phyloP scores from a whole-genome alignment of 2,329 filamentous ascomycete genomes.

The Paraphoma sp. region DNA sequence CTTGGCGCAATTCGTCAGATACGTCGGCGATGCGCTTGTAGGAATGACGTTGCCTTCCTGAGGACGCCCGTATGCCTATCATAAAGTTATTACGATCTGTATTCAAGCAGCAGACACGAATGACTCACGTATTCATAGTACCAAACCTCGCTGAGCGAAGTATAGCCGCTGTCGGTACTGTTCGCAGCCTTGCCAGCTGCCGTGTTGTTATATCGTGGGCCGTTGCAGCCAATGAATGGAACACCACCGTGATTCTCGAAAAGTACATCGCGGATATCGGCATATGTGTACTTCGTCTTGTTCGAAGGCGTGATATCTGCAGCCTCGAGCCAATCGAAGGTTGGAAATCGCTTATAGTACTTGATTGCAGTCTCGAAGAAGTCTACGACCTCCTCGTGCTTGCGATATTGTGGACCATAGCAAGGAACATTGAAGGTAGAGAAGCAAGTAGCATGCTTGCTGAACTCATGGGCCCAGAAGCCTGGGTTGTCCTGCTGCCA shows the following conservation, averaged over 20 bases:
- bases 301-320: slow-evolving; percentile 65
- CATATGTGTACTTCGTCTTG: slow-evolving; percentile 62
- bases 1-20: slow-evolving; percentile 63
- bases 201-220: slow-evolving; percentile 67
- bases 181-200: slow-evolving; percentile 57
- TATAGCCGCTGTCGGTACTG: slow-evolving; percentile 63
- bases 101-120: neutral
- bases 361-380: slow-evolving; percentile 67
- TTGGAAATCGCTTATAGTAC: slow-evolving; percentile 66
- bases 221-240: slow-evolving; percentile 68
- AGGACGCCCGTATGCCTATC: slow-evolving; percentile 57
- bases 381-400: slow-evolving; percentile 67
- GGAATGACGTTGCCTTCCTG: slow-evolving; percentile 60
- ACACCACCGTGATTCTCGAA: slow-evolving; percentile 58
- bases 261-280: slow-evolving; percentile 60
- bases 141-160: slow-evolving; percentile 68
- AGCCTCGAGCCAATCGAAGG: slow-evolving; percentile 65
- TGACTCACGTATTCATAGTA: slow-evolving; percentile 66
- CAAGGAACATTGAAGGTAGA: slow-evolving; percentile 70
- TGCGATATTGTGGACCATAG: slow-evolving; percentile 64
- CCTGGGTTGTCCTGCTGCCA: slow-evolving; percentile 62
- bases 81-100: neutral
- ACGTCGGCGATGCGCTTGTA: slow-evolving; percentile 56
- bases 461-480: slow-evolving; percentile 73
- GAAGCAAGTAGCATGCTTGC: slow-evolving; percentile 73